Base-by-base conservation (phyloP, 305 asterid genomes). In the Fraxinus dipetala region DNA sequence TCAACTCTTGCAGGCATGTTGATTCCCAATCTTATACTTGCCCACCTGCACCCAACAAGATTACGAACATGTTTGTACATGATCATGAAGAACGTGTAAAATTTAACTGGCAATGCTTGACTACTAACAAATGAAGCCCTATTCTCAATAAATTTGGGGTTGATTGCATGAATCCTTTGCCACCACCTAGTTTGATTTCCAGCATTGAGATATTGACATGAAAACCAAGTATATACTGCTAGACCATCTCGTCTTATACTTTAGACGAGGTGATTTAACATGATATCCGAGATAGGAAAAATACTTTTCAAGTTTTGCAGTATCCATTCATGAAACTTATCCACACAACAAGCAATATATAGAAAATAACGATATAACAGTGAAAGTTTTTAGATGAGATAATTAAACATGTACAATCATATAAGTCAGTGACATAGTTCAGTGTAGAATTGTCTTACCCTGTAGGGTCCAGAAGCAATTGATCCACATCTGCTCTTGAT, bases 1-100 rank as follows among this genome's bases (percentile, higher is more conserved):
- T 94, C 97, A 30, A 94, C 97, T 79, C 97, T 85, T 73, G 97
- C 98, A 0, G 97, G 98, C 98, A 95, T 91, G 87, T 85, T 94
- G 80, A 95, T 81, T 20, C 99, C 99, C 87, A 95, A 72, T 79
- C 82, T 87, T 82, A 92, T 90, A 83, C 93, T 92, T 54, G 93
- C 89, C 95, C 97, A 92, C 87, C 97, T 94, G 87, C 51, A 73
- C 24, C 26, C 43, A 32, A 72, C 14, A 32, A 72, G 26, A 32
- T 32, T 32, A 31, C 14, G 26, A 31, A 32, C 26, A 32, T 13
- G 18, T 72, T 72, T 32, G 24, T 16, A 72, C 26, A 31, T 32
- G 26, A 32, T 31, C 45, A 34, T 32, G 26, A 72, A 72, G 76
- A 31, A 72, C 14, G 24, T 26, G 4, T 28, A 28, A 67, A 70